phyloP scores from a whole-genome alignment of 208 protist species.

The Leishmania martiniquensis region DNA sequence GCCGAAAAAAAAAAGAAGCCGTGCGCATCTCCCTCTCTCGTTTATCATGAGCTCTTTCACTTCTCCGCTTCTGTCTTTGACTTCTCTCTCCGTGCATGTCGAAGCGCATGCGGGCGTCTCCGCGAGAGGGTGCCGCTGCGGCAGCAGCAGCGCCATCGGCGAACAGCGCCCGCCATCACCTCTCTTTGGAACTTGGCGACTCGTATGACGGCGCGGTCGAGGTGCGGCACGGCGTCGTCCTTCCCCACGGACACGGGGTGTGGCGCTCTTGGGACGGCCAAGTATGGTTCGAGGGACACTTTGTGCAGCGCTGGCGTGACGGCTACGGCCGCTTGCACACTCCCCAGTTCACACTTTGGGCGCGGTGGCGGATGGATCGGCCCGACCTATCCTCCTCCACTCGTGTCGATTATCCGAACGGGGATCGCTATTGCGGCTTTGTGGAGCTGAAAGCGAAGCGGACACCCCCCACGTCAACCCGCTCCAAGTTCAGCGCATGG shows the following conservation, averaged over 20 bases:
- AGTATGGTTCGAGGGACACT: conserved; percentile 69
- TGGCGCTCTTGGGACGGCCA: conserved; percentile 46
- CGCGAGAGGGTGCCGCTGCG: neutral
- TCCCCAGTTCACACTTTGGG: conserved; percentile 62
- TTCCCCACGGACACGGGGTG: conserved; percentile 74
- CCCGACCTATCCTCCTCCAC: conserved; percentile 50
- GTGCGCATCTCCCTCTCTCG: neutral
- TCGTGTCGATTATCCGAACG: conserved; percentile 67
- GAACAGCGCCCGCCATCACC: conserved; percentile 1
- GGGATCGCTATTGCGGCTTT: conserved; percentile 66
- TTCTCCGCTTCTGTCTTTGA: neutral
- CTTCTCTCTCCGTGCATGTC: neutral
- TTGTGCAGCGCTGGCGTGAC: conserved; percentile 68
- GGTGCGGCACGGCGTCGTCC: conserved; percentile 28
- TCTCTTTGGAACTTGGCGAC: conserved; percentile 61
- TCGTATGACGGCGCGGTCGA: conserved; percentile 62
- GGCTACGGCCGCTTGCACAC: conserved; percentile 69
- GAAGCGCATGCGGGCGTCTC: neutral
- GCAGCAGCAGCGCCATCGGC: neutral
- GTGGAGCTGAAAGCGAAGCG: conserved; percentile 27
- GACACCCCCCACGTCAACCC: neutral
- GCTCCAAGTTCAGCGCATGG: conserved; percentile 73
- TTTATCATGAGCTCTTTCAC: neutral
- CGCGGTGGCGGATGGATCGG: conserved; percentile 74
- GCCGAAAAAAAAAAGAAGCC: neutral